These are phyloP conservation scores for Ustilago esculenta DNA, from an alignment of 1,284 basidiomycete genomes.

Conservation along the genomic window DNA sequence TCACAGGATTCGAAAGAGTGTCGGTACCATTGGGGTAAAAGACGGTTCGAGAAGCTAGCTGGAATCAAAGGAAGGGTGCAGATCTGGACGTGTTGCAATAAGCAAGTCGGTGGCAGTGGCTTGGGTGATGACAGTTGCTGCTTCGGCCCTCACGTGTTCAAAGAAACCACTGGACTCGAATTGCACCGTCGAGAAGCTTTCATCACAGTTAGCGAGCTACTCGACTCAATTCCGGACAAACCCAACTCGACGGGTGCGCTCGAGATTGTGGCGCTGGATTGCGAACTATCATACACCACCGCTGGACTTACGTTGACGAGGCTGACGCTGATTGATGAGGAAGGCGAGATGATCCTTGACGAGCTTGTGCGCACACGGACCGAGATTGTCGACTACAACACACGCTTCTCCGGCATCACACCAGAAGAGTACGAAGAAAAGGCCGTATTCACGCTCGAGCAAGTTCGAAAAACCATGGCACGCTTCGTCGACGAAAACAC, in stretches of 20 bases:
- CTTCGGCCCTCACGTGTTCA: conserved; percentile 63
- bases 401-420: conserved; percentile 62
- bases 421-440: conserved; percentile 45
- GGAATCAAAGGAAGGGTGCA: conserved; percentile 33
- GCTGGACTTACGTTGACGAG: conserved; percentile 60
- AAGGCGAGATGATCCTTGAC: conserved; percentile 56
- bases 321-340: conserved; percentile 60
- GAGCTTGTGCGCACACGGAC: conserved; percentile 49
- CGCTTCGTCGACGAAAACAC: conserved; percentile 55
- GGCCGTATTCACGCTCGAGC: conserved; percentile 42
- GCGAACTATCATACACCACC: conserved; percentile 64
- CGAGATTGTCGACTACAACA: conserved; percentile 62
- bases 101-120: conserved; percentile 44
- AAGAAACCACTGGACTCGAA: conserved; percentile 49
- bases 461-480: conserved; percentile 46
- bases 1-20: conserved; percentile 51
- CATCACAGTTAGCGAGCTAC: conserved; percentile 38
- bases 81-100: conserved; percentile 60
- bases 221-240: conserved; percentile 12
- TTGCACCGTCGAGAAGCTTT: conserved; percentile 59
- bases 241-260: conserved; percentile 12
- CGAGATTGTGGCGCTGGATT: conserved; percentile 61
- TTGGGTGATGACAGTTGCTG: conserved; percentile 55
- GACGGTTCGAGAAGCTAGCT: conserved; percentile 42
- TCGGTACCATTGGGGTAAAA: conserved; percentile 57